A percentile compares a stretch with the other conserved stretches of the same genome.
Evolutionary conservation across 2,329 filamentous ascomycete genomes (phyloP).

Genomic region (Claviceps citrina): DNA sequence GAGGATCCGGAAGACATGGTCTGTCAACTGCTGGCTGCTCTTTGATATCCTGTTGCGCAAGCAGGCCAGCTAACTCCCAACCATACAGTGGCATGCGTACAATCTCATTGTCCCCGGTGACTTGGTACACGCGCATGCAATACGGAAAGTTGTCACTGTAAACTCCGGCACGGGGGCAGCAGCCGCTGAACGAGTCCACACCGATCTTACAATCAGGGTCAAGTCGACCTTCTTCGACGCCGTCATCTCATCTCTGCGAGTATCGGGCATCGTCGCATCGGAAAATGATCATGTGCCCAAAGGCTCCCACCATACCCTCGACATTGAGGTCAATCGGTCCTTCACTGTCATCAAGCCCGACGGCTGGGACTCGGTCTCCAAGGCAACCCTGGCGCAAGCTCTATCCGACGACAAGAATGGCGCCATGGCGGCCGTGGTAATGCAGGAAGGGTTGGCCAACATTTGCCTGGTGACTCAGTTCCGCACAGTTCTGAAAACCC

Average conservation of each 20-base stretch:
- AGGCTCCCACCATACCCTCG: slow-evolving; percentile 47
- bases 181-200: slow-evolving; percentile 36
- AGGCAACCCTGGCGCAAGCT: slow-evolving; percentile 63
- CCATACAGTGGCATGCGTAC: slow-evolving; percentile 40
- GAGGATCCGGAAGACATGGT: slow-evolving; percentile 34
- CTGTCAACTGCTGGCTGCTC: slow-evolving; percentile 7
- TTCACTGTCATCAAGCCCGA: slow-evolving; percentile 76
- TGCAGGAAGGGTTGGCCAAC: slow-evolving; percentile 78
- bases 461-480: slow-evolving; percentile 71
- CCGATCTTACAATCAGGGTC: slow-evolving; percentile 40
- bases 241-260: slow-evolving; percentile 36
- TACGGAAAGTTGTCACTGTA: slow-evolving; percentile 39
- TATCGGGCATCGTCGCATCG: slow-evolving; percentile 36
- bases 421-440: slow-evolving; percentile 76
- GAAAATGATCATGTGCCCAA: slow-evolving; percentile 38
- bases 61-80: slow-evolving; percentile 3
- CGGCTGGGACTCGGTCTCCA: slow-evolving; percentile 80
- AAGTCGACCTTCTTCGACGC: slow-evolving; percentile 45
- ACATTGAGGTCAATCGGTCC: slow-evolving; percentile 73
- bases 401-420: slow-evolving; percentile 65
- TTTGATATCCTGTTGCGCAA: slow-evolving; percentile 1
- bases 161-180: slow-evolving; percentile 34
- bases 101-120: slow-evolving; percentile 42
- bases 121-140: slow-evolving; percentile 36
- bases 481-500: slow-evolving; percentile 54